Percentiles rank a stretch among this genome's conserved stretches.
Evolutionary conservation across 2,329 filamentous ascomycete genomes (phyloP).

Genomic region (Mycocentrospora acerina): DNA sequence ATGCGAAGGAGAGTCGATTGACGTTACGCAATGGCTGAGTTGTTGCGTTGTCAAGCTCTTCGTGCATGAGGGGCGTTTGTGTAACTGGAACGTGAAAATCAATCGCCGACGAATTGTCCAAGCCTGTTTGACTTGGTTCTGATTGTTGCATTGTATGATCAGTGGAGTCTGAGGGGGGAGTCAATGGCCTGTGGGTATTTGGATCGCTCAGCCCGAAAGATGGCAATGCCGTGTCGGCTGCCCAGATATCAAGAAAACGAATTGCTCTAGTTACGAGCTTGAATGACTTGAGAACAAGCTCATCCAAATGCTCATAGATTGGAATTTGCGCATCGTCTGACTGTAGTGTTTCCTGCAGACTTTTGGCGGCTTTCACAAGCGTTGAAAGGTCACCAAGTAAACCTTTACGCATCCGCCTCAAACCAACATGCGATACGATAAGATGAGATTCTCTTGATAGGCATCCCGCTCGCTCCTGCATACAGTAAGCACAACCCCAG

Average conservation of each 20-base stretch:
- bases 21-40: conserved; percentile 33
- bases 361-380: conserved; percentile 85
- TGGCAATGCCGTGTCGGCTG: conserved; percentile 59
- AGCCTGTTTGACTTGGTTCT: conserved; percentile 22
- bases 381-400: conserved; percentile 86
- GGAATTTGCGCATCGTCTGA: conserved; percentile 39
- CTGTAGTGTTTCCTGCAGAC: conserved; percentile 71
- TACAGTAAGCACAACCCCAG: conserved; percentile 15
- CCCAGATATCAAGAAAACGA: conserved; percentile 83
- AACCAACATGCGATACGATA: conserved; percentile 71
- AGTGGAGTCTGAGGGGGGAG: conserved; percentile 41
- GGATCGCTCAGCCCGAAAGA: conserved; percentile 41
- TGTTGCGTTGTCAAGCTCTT: conserved; percentile 29
- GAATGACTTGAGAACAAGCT: conserved; percentile 92
- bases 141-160: conserved; percentile 33
- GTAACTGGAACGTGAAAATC: conserved; percentile 31
- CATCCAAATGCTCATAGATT: conserved; percentile 78
- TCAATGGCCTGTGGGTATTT: conserved; percentile 37
- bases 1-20: conserved; percentile 37
- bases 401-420: conserved; percentile 82
- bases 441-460: conserved; percentile 77
- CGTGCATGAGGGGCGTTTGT: conserved; percentile 36
- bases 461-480: conserved; percentile 82
- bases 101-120: conserved; percentile 49
- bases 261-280: conserved; percentile 91